A percentile compares a stretch with the other conserved stretches of the same genome.
Conservation (phyloP, 2,329 filamentous ascomycete species). For the Aspergillus unguis region DNA sequence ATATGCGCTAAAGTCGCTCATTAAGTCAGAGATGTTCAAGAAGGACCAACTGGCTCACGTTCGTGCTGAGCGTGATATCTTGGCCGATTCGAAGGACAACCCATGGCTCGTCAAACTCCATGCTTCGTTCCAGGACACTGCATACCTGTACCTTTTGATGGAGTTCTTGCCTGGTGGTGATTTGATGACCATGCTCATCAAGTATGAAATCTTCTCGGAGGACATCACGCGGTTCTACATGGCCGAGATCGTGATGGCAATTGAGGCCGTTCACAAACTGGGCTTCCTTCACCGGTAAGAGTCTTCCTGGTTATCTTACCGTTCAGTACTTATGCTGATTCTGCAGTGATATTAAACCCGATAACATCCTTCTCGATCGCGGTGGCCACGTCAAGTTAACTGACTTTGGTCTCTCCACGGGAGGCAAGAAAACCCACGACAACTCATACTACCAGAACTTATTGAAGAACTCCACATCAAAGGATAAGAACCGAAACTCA, state of each 20-base stretch:
- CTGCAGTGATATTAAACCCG: conserved; percentile 91
- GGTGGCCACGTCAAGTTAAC: conserved; percentile 97
- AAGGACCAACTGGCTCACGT: conserved; percentile 98
- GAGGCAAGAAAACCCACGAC: conserved; percentile 96
- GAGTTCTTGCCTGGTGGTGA: conserved; percentile 98
- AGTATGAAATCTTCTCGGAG: conserved; percentile 99
- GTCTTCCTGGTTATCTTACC: not conserved
- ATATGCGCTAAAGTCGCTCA: conserved; percentile 95
- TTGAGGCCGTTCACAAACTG: conserved; percentile 95
- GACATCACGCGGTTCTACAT: conserved; percentile 99
- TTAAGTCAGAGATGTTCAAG: conserved; percentile 99
- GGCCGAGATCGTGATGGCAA: conserved; percentile 96
- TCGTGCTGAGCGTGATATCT: conserved; percentile 92
- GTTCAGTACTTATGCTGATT: not conserved
- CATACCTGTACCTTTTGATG: conserved; percentile 99
- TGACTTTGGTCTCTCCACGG: conserved; percentile 95
- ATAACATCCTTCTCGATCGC: conserved; percentile 94
- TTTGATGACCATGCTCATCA: conserved; percentile 99
- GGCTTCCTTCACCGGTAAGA: conserved; percentile 95
- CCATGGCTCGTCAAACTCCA: conserved; percentile 98
- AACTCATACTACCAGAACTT: conserved; percentile 98
- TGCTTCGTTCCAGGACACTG: conserved; percentile 94
- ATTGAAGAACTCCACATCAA: conserved; percentile 71
- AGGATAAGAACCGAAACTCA: conserved; percentile 79
- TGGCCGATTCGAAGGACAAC: conserved; percentile 93